Evolutionary conservation across 2,329 filamentous ascomycete species (phyloP), one percentile per base, ranked within the genome.

Genomic region (Trichoderma oligosporum): DNA sequence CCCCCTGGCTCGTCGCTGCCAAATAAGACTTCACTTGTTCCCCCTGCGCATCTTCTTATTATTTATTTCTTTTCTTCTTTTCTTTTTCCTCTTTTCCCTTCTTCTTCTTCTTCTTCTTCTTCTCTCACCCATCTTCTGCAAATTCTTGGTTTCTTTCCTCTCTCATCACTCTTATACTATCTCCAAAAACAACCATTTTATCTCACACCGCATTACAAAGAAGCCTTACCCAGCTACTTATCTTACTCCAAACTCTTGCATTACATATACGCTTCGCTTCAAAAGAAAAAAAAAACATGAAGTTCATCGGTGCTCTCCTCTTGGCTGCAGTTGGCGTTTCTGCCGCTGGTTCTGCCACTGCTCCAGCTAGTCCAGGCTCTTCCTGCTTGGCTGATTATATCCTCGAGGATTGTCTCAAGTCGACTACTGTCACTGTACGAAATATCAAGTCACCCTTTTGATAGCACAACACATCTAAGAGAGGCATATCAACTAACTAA

Each of bases 371-470:
- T 38, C 61, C 65, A 38, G 64, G 64, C 39, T 60, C 63, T 39
- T 69, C 68, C 56, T 80, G 78, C 64, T 68, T 66, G 7, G 78
- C 78, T 62, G 71, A 77, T 52, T 74, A 75, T 70, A 79, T 80
- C 39, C 74, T 80, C 64, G 70, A 71, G 56, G 63, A 70, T 56
- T 80, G 78, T 65, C 69, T 80, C 20, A 54, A 62, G 31, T 71
- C 68, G 55, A 73, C 79, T 64, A 70, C 63, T 36, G 63, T 63
- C 58, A 76, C 75, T 68, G 71, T 72, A 64, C 39, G 58, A 1
- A 8, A 1, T 18, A 22, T 6, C 29, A 18, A 14, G 14, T 20
- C 18, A 14, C 12, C 27, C 18, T 4, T n/a, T 16, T 45, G 35
- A 39, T 39, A 6, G 5, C n/a, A n/a, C n/a, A n/a, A 7, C 22